phyloP scores from a whole-genome alignment of 2,329 filamentous ascomycete species.

The Hypoxylon sp. region DNA sequence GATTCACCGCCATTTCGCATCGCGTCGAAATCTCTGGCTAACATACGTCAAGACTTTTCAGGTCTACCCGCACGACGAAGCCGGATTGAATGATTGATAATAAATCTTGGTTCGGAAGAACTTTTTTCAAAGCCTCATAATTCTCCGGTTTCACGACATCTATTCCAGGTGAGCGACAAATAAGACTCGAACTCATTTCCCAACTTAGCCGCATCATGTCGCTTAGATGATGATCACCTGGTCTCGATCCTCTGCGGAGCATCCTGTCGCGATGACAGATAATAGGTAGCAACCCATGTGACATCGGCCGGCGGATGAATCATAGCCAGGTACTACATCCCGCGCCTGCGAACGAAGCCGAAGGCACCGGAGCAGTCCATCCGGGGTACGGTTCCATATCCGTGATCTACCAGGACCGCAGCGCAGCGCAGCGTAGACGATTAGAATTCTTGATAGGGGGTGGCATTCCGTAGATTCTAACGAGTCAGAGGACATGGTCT shows the following conservation, averaged over 20 bases:
- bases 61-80: neutral
- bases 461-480: conserved; percentile 2
- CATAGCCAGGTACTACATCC: conserved; percentile 11
- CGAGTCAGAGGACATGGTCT: neutral
- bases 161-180: conserved; percentile 7
- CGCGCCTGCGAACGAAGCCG: conserved; percentile 4
- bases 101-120: conserved; percentile 2
- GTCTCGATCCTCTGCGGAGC: conserved; percentile 29
- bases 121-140: neutral
- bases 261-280: conserved; percentile 19
- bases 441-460: neutral
- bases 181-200: conserved; percentile 4
- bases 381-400: conserved; percentile 26
- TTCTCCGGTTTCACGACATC: conserved; percentile 4
- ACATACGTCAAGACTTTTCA: conserved; percentile 8
- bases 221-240: conserved; percentile 26
- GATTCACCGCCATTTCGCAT: conserved; percentile 36
- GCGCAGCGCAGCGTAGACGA: conserved; percentile 2
- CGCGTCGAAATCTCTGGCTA: conserved; percentile 1
- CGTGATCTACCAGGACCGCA: conserved; percentile 9
- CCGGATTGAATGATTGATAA: conserved; percentile 25
- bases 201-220: conserved; percentile 21
- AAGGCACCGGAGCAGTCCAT: conserved; percentile 24
- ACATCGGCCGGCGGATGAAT: conserved; percentile 21
- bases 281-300: conserved; percentile 12